Evolutionary conservation across 192 early-diverging fungal species (phyloP).

Genomic region (Coemansia sp.): DNA sequence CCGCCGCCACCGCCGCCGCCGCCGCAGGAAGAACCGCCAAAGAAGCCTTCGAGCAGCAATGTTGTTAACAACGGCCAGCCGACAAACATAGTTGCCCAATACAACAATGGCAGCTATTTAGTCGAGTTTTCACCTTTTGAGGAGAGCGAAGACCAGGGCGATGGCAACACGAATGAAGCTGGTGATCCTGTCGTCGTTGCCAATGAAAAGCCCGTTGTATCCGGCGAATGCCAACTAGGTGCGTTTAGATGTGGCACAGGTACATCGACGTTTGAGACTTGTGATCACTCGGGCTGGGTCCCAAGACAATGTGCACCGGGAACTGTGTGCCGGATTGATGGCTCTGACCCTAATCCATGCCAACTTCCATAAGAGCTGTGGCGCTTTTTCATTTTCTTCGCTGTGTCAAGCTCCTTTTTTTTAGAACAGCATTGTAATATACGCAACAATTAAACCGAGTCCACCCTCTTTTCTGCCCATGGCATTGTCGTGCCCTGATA

Average conservation of each 20-base stretch:
- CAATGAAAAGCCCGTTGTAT: background rate
- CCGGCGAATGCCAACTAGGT: background rate
- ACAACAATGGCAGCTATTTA: background rate
- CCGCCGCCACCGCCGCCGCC: background rate
- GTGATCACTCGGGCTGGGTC: slow-evolving; percentile 14
- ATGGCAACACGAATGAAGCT: background rate
- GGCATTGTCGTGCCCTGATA: no score
- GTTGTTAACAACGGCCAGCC: background rate
- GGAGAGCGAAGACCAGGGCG: background rate
- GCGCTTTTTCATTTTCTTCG: background rate
- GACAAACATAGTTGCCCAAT: background rate
- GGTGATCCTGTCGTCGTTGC: no score
- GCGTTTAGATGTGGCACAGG: slow-evolving; percentile 5
- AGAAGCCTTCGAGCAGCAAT: background rate
- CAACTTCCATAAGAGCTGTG: background rate
- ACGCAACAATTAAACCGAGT: no score
- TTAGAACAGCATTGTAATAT: background rate
- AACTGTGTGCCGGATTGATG: slow-evolving; percentile 3
- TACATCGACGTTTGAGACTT: slow-evolving; percentile 11
- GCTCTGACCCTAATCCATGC: slow-evolving; percentile 1
- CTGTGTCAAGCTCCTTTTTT: background rate
- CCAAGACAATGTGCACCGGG: slow-evolving; percentile 15
- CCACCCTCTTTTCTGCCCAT: no score
- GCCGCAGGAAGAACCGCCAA: background rate
- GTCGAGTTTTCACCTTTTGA: background rate